Evolutionary conservation across 129 eudicot species (phyloP), one percentile per base, ranked within the genome.

Genomic region (Centrapalus pauciflorus): DNA sequence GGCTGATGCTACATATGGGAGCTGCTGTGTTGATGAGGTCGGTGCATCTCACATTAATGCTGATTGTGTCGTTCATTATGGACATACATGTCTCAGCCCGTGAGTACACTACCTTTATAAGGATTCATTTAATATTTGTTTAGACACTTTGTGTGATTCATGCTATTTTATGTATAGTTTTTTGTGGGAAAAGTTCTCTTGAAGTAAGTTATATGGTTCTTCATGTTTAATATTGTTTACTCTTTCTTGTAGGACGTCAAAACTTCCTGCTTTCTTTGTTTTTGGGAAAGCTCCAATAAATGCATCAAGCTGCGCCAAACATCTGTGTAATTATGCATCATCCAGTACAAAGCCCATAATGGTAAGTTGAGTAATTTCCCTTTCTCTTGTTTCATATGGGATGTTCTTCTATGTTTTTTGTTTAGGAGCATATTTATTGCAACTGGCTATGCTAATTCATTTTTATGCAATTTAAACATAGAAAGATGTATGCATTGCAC

Each of bases 1-100:
- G 99, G 99, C 97, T n/a, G 99, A 94, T 80, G 89, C 97, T 14
- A 77, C 95, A 4, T 94, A 86, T 24, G 97, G 99, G 10, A 94
- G 95, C 66, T 94, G 99, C 72, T 94, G 99, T 49, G 94, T 89
- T 50, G 99, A 94, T 67, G 99, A 94, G 68, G 97, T 89, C 25
- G 97, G 90, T 49, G 98, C 98, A 4, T 79, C 93, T 46, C 99
- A 94, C 70, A 85, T 84, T 32, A 84, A 76, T 80, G 98, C 98
- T 1, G 86, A 93, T n/a, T 85, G 96, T 41, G 98, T 93, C 63
- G 57, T 89, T 77, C 99, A 94, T 81, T 94, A 84, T 70, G 97
- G 98, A 14, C 98, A 83, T 70, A 85, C 99, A 1, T 94, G 97
- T 82, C 83, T 94, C 67, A 94, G 99, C 81, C 90, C 83, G 99